These are phyloP conservation scores for Salvia sclarea DNA, from an alignment of 305 asterid genomes.

Conservation along the genomic window DNA sequence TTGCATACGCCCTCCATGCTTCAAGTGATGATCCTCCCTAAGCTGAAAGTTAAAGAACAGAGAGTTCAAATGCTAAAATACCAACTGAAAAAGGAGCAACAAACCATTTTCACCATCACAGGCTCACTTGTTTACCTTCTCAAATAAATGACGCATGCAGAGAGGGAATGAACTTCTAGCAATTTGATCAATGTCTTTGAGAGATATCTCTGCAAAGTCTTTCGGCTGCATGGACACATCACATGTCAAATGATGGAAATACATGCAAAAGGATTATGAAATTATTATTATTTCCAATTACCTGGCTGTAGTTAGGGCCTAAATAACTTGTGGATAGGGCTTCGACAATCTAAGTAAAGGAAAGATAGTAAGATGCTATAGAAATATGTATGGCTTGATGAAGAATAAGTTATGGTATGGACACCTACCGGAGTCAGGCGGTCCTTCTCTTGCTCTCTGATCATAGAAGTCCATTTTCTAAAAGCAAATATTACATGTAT, in stretches of 20 bases:
- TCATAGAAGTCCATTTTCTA: constrained; percentile 96
- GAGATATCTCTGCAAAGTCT: constrained; percentile 64
- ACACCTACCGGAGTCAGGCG: constrained; percentile 87
- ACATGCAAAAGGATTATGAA: constrained; percentile 23
- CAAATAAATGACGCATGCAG: constrained; percentile 94
- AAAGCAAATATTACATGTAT: constrained; percentile 31
- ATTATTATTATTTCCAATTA: constrained; percentile 33
- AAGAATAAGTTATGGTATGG: constrained; percentile 29
- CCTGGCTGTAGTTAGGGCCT: constrained; percentile 96
- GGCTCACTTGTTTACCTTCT: constrained; percentile 54
- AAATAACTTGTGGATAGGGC: constrained; percentile 87
- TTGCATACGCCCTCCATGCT: constrained; percentile 97
- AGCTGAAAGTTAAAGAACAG: constrained; percentile 54
- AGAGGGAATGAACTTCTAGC: constrained; percentile 89
- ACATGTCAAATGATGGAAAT: constrained; percentile 31
- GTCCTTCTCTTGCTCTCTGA: constrained; percentile 90
- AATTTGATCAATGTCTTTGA: constrained; percentile 85
- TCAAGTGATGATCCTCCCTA: constrained; percentile 98
- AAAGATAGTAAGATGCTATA: constrained; percentile 36
- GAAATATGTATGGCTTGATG: constrained; percentile 25
- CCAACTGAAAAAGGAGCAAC: constrained; percentile 17
- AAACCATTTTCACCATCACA: background rate
- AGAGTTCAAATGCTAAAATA: constrained; percentile 11
- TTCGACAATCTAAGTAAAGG: constrained; percentile 66
- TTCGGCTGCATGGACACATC: constrained; percentile 58